These are phyloP conservation scores for Clathrus columnatus DNA, from an alignment of 768 basidiomycete genomes.

Conservation along the genomic window DNA sequence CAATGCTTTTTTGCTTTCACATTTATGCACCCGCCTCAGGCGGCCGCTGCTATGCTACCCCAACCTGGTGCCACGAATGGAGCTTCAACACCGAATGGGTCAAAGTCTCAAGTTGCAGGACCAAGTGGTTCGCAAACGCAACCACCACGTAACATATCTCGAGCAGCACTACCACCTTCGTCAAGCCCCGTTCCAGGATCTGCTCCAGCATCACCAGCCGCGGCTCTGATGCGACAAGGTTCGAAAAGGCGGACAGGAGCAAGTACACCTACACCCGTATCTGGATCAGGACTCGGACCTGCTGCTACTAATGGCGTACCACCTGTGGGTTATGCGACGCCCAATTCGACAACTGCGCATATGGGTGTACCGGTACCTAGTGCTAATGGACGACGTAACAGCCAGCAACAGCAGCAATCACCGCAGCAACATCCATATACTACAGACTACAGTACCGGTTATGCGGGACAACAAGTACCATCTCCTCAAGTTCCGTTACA, in stretches of 20 bases:
- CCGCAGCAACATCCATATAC: constrained; percentile 65
- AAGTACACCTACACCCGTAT: constrained; percentile 50
- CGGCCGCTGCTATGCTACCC: neutral
- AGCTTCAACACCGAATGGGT: neutral
- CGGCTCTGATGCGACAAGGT: constrained; percentile 68
- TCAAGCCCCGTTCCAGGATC: constrained; percentile 23
- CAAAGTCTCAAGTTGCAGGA: neutral
- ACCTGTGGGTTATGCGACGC: constrained; percentile 41
- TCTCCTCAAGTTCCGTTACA: neutral
- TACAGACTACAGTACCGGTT: neutral
- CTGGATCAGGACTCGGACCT: constrained; percentile 26
- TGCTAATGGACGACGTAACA: constrained; percentile 34
- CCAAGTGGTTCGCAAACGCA: neutral
- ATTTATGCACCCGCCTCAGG: neutral
- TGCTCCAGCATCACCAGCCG: constrained; percentile 60
- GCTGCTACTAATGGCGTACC: constrained; percentile 31
- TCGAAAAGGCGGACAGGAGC: constrained; percentile 59
- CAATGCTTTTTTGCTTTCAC: neutral
- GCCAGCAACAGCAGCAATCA: constrained; percentile 28
- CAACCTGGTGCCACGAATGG: neutral
- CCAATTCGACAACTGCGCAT: constrained; percentile 69
- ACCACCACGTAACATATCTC: neutral
- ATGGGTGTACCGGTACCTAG: constrained; percentile 52
- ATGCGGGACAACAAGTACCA: neutral
- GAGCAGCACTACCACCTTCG: constrained; percentile 42